phyloP scores from a whole-genome alignment of 164 flowering plant species.

The Vitis riparia region DNA sequence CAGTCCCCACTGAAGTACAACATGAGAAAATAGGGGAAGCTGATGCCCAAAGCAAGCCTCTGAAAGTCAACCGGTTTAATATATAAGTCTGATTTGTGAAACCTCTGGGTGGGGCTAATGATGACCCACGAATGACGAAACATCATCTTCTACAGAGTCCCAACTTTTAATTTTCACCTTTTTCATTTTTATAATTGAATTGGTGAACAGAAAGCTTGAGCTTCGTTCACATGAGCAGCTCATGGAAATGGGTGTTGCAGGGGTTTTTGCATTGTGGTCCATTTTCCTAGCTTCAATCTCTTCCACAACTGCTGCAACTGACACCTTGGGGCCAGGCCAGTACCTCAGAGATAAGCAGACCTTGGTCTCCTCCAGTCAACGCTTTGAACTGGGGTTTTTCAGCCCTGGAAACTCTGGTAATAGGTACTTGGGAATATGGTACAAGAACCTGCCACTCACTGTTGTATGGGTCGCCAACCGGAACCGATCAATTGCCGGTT shows the following conservation, averaged over 20 bases:
- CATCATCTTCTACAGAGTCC: too few species aligned
- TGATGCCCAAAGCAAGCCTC: too few species aligned
- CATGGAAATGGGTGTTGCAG: background rate
- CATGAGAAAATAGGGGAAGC: too few species aligned
- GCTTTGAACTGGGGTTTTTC: slow-evolving; percentile 2
- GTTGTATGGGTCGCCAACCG: slow-evolving; percentile 7
- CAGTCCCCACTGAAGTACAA: too few species aligned
- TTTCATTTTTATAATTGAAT: too few species aligned
- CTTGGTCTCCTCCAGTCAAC: background rate
- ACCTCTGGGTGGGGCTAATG: too few species aligned
- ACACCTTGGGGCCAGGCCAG: slow-evolving; percentile 4
- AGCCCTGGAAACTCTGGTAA: background rate
- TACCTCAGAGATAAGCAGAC: background rate
- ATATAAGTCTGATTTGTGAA: too few species aligned
- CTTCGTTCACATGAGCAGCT: too few species aligned
- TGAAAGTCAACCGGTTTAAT: too few species aligned
- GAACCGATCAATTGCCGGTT: background rate
- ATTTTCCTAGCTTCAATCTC: background rate
- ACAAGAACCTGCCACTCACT: background rate
- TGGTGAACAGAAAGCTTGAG: too few species aligned
- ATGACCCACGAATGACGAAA: too few species aligned
- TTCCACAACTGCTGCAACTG: background rate
- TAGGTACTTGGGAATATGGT: slow-evolving; percentile 18
- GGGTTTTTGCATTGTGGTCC: background rate
- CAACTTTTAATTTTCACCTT: too few species aligned